Base-by-base conservation (phyloP, 2,329 filamentous ascomycete species). In the Pseudocercospora musae region DNA sequence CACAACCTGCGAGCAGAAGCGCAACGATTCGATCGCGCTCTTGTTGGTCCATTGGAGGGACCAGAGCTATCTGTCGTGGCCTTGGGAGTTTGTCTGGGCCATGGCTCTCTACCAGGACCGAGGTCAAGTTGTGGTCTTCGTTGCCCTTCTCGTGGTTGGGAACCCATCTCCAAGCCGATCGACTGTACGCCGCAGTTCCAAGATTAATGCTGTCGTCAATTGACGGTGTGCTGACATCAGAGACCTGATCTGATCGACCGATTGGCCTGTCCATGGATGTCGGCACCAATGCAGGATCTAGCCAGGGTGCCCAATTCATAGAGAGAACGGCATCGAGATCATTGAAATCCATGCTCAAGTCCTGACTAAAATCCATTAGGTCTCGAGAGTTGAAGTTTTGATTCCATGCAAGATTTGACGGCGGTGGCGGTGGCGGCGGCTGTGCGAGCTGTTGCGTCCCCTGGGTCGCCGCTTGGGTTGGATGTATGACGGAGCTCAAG, bases 291-390 rank as follows among this genome's bases (percentile, higher is more conserved):
- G 59, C 60, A 11, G 63, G 66, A 33, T 66, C 66, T 15, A 68
- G 50, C 66, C 66, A 68, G 20, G 59, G 55, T 11, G 60, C 62
- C 66, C 66, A 68, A 20, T 61, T 55, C 2, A 63, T 61, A 18
- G 60, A 58, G 4, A 68, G 59, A 3, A 68, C 66, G 5, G 63
- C 49, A 42, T 66, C 63, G 20, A 66, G 58, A 27, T 68, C 66
- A 53, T 65, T 59, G 55, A 68, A 68, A 52, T 66, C 62, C 54
- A 68, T 60, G 44, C 59, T 68, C 31, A 68, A 31, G 18, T 68
- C 66, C 46, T 68, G 66, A 25, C 66, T 62, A 46, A 68, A 68
- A 37, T 68, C 66, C 66, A 68, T 68, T 1, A 68, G 63, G 44
- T 68, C 66, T 25, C 66, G 63, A n/a, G 57, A 59, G 4, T 63